Conservation (phyloP, 2,329 filamentous ascomycete species). For the Diaporthe australafricana region DNA sequence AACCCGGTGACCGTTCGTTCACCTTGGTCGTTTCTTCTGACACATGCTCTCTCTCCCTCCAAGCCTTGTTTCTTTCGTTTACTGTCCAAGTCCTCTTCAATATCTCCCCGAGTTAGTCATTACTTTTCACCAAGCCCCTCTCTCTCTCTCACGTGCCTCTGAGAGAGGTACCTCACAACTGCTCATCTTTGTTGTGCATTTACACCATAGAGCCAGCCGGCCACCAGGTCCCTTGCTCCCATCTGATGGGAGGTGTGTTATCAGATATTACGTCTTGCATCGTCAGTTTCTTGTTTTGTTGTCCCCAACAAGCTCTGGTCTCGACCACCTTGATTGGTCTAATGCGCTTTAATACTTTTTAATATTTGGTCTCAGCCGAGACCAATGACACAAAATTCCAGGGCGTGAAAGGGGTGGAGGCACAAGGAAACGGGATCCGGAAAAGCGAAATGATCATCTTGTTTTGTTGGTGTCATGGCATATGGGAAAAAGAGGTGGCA, state of each 20-base stretch:
- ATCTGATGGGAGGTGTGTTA: conserved; percentile 31
- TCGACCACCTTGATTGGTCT: not conserved
- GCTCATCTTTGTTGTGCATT: conserved; percentile 27
- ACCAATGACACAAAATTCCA: not conserved
- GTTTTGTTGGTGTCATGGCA: conserved; percentile 4
- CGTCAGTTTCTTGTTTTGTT: not conserved
- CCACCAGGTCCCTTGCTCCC: conserved; percentile 35
- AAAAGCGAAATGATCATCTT: not conserved
- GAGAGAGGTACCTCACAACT: conserved; percentile 4
- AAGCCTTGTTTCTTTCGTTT: conserved; percentile 3
- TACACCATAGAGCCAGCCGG: conserved; percentile 31
- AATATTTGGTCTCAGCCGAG: not conserved
- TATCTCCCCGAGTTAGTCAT: not conserved
- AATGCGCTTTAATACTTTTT: not conserved
- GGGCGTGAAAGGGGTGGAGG: not conserved
- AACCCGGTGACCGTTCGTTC: not conserved
- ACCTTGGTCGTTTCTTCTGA: not conserved
- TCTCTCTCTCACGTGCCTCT: conserved; percentile 4
- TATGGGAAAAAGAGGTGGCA: conserved; percentile 24
- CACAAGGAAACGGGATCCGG: not conserved
- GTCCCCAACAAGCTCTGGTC: not conserved
- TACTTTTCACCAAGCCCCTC: not conserved
- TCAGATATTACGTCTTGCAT: conserved; percentile 17
- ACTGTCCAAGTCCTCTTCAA: not conserved
- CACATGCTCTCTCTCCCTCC: not conserved